Evolutionary conservation across 2,329 filamentous ascomycete genomes (phyloP).

Genomic region (Dothistroma septosporum): DNA sequence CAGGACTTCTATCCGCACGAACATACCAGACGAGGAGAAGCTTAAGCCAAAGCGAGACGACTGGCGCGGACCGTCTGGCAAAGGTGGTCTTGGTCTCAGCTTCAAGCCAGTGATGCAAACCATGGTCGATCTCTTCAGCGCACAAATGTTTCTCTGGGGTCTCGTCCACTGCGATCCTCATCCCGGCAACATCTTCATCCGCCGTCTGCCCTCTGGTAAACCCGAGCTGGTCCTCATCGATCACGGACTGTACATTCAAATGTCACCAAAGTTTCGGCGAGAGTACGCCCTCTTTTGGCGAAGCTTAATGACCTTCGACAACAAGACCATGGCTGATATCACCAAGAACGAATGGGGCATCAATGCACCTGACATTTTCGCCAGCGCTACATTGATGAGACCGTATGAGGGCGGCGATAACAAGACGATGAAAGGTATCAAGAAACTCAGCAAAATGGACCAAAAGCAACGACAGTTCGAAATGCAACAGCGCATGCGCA

Average conservation of each 20-base stretch:
- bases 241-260: constrained; percentile 92
- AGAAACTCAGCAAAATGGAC: constrained; percentile 54
- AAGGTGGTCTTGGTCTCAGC: constrained; percentile 77
- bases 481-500: constrained; percentile 69
- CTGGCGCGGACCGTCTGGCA: constrained; percentile 69
- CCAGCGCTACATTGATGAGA: constrained; percentile 80
- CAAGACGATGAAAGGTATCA: constrained; percentile 52
- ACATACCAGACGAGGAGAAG: constrained; percentile 53
- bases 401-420: constrained; percentile 84
- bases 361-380: constrained; percentile 83
- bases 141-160: constrained; percentile 97
- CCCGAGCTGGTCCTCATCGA: constrained; percentile 93
- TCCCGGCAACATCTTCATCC: constrained; percentile 94
- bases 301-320: constrained; percentile 88
- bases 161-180: constrained; percentile 95
- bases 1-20: constrained; percentile 30
- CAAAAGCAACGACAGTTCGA: constrained; percentile 63
- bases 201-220: constrained; percentile 73
- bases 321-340: constrained; percentile 68
- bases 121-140: constrained; percentile 94
- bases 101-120: constrained; percentile 89
- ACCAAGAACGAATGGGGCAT: constrained; percentile 78
- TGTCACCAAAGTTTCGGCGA: constrained; percentile 75
- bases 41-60: constrained; percentile 75
- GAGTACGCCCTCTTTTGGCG: constrained; percentile 94